Percentiles rank a stretch among this genome's conserved stretches.
Evolutionary conservation across 129 eudicot genomes (phyloP).

Genomic region (Tagetes erecta): DNA sequence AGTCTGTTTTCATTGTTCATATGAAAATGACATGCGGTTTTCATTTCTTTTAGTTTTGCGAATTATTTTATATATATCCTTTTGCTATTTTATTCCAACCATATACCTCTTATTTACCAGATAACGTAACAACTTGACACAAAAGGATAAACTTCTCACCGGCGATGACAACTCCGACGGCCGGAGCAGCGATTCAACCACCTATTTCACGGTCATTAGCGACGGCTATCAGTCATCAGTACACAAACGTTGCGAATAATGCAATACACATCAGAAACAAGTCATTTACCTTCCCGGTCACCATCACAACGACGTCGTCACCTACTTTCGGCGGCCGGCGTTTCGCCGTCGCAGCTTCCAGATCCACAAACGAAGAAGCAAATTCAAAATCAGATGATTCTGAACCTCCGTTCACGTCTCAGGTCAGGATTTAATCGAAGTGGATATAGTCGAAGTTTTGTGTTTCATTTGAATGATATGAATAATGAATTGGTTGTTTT

Average conservation of each 20-base stretch:
- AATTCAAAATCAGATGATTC: conserved; percentile 12
- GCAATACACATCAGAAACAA: not conserved
- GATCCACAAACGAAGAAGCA: conserved; percentile 32
- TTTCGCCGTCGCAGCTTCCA: conserved; percentile 30
- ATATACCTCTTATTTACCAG: not conserved
- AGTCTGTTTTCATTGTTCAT: conserved; percentile 7
- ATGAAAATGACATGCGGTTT: not conserved
- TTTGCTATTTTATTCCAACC: not conserved
- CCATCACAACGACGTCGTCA: not conserved
- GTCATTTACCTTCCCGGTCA: not conserved
- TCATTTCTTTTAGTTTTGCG: not conserved
- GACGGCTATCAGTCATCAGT: not conserved
- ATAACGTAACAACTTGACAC: not conserved
- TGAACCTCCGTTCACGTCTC: conserved; percentile 20
- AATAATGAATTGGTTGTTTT: too few relatives aligned
- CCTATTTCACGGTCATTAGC: not conserved
- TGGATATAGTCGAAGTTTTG: not conserved
- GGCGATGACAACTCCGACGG: conserved; percentile 20
- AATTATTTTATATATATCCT: not conserved
- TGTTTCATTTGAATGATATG: not conserved
- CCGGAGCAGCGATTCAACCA: conserved; percentile 25
- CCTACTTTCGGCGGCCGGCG: conserved; percentile 22
- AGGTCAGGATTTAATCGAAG: conserved; percentile 29
- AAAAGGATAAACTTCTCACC: not conserved
- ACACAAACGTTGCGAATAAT: not conserved